A percentile compares a stretch with the other conserved stretches of the same genome.
Evolutionary conservation across 768 basidiomycete genomes (phyloP).

Genomic region (Lactarius trivialis): DNA sequence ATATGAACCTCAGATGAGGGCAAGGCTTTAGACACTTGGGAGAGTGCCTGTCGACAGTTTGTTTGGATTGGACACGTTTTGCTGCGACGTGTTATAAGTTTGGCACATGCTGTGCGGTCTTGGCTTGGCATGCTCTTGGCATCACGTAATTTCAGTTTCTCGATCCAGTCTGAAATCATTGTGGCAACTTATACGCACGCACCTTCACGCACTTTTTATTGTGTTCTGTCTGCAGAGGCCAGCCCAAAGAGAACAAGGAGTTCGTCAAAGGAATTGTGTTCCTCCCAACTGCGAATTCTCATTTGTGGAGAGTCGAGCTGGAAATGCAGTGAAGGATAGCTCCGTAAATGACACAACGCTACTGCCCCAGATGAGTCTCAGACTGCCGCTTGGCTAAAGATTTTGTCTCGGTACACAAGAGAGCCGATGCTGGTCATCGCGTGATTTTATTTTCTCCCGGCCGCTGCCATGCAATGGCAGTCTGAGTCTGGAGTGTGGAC

Average conservation of each 20-base stretch:
- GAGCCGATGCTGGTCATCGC: neutral
- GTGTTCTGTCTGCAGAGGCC: too few species aligned
- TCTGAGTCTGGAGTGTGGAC: neutral
- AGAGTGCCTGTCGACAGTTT: too few species aligned
- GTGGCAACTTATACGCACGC: too few species aligned
- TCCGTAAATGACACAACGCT: neutral
- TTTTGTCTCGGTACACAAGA: neutral
- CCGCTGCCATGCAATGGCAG: neutral
- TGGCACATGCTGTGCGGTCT: neutral
- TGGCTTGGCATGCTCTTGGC: neutral
- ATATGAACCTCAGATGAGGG: too few species aligned
- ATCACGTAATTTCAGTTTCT: neutral
- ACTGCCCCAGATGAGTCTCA: neutral
- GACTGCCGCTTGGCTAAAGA: neutral
- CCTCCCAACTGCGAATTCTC: too few species aligned
- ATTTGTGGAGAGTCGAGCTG: neutral
- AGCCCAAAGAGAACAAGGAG: too few species aligned
- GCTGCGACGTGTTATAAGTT: too few species aligned
- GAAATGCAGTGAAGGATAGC: neutral
- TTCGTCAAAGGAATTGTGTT: too few species aligned
- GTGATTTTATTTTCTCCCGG: neutral
- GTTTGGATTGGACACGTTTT: too few species aligned
- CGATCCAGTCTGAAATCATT: too few species aligned
- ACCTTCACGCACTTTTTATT: too few species aligned
- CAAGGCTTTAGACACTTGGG: too few species aligned